Evolutionary conservation across 73 alveolate genomes (phyloP).

Genomic region (Diophrys sp.): DNA sequence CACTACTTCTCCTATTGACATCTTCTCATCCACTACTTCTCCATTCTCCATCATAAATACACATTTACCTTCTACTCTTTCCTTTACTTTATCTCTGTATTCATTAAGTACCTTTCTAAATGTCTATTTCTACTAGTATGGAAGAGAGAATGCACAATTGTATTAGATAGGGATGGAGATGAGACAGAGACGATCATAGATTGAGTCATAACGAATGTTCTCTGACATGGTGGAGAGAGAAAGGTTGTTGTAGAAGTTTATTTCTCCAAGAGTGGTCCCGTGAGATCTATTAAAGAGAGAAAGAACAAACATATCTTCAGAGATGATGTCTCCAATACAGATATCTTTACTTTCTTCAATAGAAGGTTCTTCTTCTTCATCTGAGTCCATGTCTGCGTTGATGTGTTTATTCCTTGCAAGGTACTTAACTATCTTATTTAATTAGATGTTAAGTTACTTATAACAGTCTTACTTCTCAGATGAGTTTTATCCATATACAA

Average conservation of each 20-base stretch:
- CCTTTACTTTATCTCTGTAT: too few relatives aligned
- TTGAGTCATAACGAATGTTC: background rate
- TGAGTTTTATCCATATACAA: background rate
- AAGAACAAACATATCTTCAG: background rate
- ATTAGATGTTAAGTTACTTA: background rate
- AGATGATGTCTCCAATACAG: too few relatives aligned
- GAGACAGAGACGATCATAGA: background rate
- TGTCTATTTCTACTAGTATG: background rate
- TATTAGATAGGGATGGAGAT: background rate
- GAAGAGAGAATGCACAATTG: background rate
- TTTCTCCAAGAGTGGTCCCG: background rate
- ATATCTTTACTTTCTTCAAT: background rate
- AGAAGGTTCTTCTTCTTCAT: background rate
- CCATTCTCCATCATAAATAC: too few relatives aligned
- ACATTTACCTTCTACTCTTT: too few relatives aligned
- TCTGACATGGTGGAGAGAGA: background rate
- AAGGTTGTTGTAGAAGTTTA: background rate
- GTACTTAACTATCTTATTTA: background rate
- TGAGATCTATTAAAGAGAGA: background rate
- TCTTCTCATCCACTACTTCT: too few relatives aligned
- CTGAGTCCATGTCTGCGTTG: background rate
- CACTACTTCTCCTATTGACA: too few relatives aligned
- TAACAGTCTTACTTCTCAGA: background rate
- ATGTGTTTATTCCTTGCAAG: background rate
- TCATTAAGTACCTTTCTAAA: background rate